Base-by-base conservation (phyloP, 768 basidiomycete genomes). In the Dacryopinax primogenitus region DNA sequence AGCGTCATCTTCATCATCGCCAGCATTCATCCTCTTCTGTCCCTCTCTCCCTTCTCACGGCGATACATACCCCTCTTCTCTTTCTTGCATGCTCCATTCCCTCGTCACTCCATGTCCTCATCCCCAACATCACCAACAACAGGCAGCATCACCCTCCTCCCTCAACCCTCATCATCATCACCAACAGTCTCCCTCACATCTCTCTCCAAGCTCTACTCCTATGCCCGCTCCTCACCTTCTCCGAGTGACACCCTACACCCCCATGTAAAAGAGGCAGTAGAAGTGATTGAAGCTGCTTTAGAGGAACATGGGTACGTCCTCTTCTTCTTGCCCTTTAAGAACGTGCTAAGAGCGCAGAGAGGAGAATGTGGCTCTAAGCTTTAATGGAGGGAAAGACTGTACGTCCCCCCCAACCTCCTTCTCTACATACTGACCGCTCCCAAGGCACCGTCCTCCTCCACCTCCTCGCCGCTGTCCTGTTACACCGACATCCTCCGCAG, bases 341-440 rank as follows among this genome's bases (percentile, higher is more conserved):
- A 34, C 67, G 36, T 63, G 63, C 63, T 65, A 65, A 74, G n/a
- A 26, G 4, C 37, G 33, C 61, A 90, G 91, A 62, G 80, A 82
- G 71, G 83, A 86, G 35, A 78, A 80, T 64, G 77, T 93, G 2
- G 87, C 93, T 1, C 80, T 99, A 66, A 96, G 93, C 75, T 99
- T 97, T 78, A 99, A 98, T 69, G 96, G 96, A 11, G 96, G 96
- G 63, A 99, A 99, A 74, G 96, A 99, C 73, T 99, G 96, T 95
- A 33, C 44, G 74, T 72, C 2, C 11, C 33, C 28, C 7, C 23
- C 45, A 63, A 66, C 51, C 1, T 66, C 33, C 63, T n/a, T 36
- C 33, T 13, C 26, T 39, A 12, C 35, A 30, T 15, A 34, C 62
- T 30, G 33, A 13, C 62, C 13, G 18, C 16, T 21, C 47, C 45